phyloP scores from a whole-genome alignment of 2,329 filamentous ascomycete genomes.

The Cordyceps sp. region DNA sequence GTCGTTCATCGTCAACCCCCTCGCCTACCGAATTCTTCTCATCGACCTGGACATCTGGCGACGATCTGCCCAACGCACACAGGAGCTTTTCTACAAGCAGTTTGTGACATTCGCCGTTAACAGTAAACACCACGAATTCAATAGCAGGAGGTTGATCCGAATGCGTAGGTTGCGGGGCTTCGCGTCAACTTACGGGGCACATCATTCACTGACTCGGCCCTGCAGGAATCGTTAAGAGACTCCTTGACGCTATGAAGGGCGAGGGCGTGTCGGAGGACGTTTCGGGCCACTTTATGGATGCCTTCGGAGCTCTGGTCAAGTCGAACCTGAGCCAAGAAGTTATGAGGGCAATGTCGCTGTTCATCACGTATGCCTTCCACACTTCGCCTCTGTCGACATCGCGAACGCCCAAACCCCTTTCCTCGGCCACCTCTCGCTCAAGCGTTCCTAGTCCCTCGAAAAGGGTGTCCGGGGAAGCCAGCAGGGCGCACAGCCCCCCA shows the following conservation, averaged over 20 bases:
- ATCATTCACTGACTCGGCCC: too few relatives aligned
- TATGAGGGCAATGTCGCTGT: conserved; percentile 73
- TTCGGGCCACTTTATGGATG: conserved; percentile 58
- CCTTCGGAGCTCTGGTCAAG: conserved; percentile 65
- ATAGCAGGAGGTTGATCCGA: conserved; percentile 66
- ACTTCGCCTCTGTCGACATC: conserved; percentile 28
- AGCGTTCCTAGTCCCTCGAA: conserved; percentile 22
- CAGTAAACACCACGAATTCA: conserved; percentile 87
- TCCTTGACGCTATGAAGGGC: conserved; percentile 79
- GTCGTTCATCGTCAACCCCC: conserved; percentile 87
- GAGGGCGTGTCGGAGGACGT: conserved; percentile 60
- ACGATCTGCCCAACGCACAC: conserved; percentile 56
- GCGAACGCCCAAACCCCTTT: conserved; percentile 31
- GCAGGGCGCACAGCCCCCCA: conserved; percentile 12
- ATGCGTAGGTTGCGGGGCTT: conserved; percentile 52
- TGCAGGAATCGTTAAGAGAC: conserved; percentile 70
- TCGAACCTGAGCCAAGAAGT: conserved; percentile 73
- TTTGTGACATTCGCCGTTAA: conserved; percentile 77
- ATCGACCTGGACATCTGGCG: conserved; percentile 93
- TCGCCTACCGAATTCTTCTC: conserved; percentile 82
- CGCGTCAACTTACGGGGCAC: conserved; percentile 1
- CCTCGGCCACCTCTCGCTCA: conserved; percentile 18
- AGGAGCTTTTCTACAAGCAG: conserved; percentile 84
- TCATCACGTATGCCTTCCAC: conserved; percentile 85
- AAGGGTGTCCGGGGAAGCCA: conserved; percentile 19